Conservation (phyloP, 129 eudicot genomes). For the Kitagawia praeruptora region DNA sequence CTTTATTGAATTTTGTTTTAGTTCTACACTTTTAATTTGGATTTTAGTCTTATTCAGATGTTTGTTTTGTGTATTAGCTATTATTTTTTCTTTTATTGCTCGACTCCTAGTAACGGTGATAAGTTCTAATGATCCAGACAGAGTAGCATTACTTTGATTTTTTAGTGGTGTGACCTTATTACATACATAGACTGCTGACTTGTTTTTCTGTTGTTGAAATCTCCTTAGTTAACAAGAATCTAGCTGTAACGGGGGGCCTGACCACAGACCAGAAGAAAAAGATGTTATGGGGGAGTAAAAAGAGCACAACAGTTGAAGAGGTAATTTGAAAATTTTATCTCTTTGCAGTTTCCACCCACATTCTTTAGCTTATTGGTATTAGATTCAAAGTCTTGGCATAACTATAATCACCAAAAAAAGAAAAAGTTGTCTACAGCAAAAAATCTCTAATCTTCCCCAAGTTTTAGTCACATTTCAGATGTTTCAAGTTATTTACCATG, state of each 20-base stretch:
- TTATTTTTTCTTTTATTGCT: neutral
- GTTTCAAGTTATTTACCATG: constrained; percentile 11
- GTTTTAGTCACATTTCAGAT: neutral
- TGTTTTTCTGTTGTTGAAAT: constrained; percentile 1
- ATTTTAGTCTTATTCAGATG: neutral
- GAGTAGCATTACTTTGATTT: neutral
- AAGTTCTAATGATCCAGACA: neutral
- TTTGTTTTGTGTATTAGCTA: neutral
- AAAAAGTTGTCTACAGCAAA: neutral
- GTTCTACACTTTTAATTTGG: neutral
- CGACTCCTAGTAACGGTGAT: neutral
- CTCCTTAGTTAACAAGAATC: constrained; percentile 66
- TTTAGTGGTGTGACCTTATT: neutral
- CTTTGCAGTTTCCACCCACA: neutral
- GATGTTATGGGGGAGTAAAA: constrained; percentile 95
- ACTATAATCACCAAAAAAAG: neutral
- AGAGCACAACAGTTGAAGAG: constrained; percentile 66
- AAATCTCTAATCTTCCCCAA: neutral
- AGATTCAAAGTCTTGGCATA: neutral
- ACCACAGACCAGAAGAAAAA: constrained; percentile 97
- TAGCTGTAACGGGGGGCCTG: constrained; percentile 75
- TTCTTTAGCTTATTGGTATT: neutral
- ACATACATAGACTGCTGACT: neutral
- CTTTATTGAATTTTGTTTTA: neutral
- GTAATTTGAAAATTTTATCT: constrained; percentile 21